phyloP scores from a whole-genome alignment of 2,329 filamentous ascomycete species.

The Botrytis cinerea region DNA sequence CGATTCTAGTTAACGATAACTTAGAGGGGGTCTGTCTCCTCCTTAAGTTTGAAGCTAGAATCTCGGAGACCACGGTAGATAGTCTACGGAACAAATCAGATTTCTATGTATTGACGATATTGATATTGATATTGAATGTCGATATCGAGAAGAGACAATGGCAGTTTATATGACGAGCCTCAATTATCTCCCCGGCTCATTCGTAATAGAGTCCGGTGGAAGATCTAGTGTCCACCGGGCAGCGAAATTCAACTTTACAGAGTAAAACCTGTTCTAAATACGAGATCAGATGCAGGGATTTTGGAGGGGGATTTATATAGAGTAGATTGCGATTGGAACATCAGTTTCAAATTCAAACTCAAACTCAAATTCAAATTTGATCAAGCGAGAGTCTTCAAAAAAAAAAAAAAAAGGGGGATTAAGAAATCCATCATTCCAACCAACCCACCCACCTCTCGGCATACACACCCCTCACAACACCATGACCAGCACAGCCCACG shows the following conservation, averaged over 20 bases:
- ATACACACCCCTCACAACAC: not conserved
- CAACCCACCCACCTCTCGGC: not conserved
- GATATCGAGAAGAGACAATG: not conserved
- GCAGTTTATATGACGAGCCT: not conserved
- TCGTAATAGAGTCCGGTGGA: not conserved
- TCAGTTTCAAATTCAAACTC: not conserved
- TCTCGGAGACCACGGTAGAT: not conserved
- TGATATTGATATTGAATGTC: not conserved
- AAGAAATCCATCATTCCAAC: not conserved
- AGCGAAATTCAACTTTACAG: not conserved
- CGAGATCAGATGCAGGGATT: not conserved
- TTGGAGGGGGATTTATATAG: not conserved
- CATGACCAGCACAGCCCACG: not conserved
- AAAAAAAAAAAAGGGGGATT: not conserved
- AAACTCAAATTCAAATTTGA: not conserved
- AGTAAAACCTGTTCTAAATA: not conserved
- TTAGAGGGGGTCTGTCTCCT: too few species aligned
- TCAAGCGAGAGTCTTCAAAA: not conserved
- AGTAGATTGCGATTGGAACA: not conserved
- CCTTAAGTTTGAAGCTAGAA: not conserved
- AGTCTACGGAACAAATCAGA: not conserved
- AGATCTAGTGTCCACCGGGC: not conserved
- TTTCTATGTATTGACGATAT: not conserved
- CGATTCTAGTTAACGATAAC: too few species aligned
- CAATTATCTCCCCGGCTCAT: not conserved